Percentiles rank a stretch among this genome's conserved stretches.
phyloP scores from a whole-genome alignment of 176 grass and related monocot genomes.

The Oryza glaberrima region DNA sequence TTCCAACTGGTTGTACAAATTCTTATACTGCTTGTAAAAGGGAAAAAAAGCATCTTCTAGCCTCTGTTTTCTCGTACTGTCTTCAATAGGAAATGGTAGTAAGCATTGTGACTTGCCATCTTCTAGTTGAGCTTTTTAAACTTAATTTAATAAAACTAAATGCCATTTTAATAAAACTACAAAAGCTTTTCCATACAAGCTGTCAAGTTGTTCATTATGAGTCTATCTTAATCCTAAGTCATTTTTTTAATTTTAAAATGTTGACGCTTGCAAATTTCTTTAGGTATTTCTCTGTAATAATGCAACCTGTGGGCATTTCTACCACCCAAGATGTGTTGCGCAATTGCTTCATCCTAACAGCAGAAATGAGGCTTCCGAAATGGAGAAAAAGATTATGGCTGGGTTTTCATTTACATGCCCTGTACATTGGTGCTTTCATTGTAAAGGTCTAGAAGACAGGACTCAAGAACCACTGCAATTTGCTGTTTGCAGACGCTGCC shows the following conservation, averaged over 20 bases:
- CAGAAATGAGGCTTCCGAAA: conserved; percentile 48
- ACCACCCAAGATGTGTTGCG: conserved; percentile 72
- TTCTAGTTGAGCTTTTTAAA: conserved; percentile 5
- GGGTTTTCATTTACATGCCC: conserved; percentile 68
- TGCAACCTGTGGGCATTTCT: conserved; percentile 83
- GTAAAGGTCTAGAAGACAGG: conserved; percentile 62
- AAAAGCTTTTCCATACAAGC: not conserved
- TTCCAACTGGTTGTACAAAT: not conserved
- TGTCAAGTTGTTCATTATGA: conserved; percentile 19
- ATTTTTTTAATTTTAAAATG: not conserved
- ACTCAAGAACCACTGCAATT: conserved; percentile 50
- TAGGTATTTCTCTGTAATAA: conserved; percentile 78
- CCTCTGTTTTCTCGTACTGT: not conserved
- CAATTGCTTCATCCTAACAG: conserved; percentile 47
- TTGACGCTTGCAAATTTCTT: not conserved
- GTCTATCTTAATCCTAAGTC: not conserved
- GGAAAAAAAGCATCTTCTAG: not conserved
- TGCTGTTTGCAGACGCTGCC: conserved; percentile 75
- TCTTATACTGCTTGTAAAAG: not conserved
- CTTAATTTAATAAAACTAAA: not conserved
- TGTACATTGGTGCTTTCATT: conserved; percentile 62
- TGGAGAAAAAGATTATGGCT: conserved; percentile 53
- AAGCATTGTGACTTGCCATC: not conserved
- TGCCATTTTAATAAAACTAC: not conserved
- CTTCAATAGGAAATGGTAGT: not conserved